Conservation (phyloP, 257 asterid species). For the Solanum paucissectum region DNA sequence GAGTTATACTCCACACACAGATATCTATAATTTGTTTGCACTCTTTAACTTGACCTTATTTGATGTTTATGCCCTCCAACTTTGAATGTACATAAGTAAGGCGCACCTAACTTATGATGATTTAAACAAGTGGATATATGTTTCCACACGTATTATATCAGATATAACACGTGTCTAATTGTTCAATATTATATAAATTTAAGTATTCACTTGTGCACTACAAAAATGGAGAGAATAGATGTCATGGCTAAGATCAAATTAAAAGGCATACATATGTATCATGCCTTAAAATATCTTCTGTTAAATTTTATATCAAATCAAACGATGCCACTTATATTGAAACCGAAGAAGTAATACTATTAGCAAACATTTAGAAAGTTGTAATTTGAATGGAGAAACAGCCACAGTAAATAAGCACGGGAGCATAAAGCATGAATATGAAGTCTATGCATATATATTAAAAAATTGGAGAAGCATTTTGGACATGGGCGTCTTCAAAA, state of each 20-base stretch:
- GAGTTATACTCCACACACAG: too few relatives aligned
- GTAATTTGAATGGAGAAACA: slow-evolving; percentile 6
- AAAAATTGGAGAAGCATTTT: neutral
- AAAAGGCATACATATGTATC: neutral
- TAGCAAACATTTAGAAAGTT: neutral
- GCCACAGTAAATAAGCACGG: slow-evolving; percentile 16
- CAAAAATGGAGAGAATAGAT: too few relatives aligned
- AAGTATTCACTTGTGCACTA: too few relatives aligned
- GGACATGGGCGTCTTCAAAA: slow-evolving; percentile 3
- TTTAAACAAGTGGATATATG: neutral
- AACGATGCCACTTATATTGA: fast-evolving
- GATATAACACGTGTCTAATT: too few relatives aligned
- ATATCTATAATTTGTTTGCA: too few relatives aligned
- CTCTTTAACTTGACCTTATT: too few relatives aligned
- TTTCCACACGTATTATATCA: too few relatives aligned
- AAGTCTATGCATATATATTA: slow-evolving; percentile 14
- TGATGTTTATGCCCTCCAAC: too few relatives aligned
- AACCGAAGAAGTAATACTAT: neutral
- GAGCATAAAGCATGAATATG: slow-evolving; percentile 29
- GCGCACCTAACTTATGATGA: too few relatives aligned
- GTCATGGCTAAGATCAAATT: neutral
- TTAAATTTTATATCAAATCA: neutral
- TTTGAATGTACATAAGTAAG: too few relatives aligned
- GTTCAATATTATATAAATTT: too few relatives aligned
- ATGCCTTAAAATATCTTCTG: too few relatives aligned